These are phyloP conservation scores for Paecilomyces dactylethromorphus DNA, from an alignment of 2,329 filamentous ascomycete species.

Conservation along the genomic window DNA sequence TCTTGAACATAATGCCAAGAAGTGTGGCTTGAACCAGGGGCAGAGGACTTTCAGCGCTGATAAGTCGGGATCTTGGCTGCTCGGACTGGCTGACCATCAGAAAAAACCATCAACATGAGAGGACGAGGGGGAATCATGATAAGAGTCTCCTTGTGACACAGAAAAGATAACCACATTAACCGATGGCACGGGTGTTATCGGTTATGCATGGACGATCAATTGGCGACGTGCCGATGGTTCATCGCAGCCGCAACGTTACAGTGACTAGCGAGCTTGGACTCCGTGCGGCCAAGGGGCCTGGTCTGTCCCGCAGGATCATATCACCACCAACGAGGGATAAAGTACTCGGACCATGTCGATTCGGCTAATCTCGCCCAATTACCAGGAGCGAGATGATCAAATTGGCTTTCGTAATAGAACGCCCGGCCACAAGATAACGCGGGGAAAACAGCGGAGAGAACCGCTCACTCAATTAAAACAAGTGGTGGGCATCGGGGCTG, in stretches of 20 bases:
- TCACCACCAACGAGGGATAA: neutral
- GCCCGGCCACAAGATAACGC: neutral
- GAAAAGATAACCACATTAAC: neutral
- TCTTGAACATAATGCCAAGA: neutral
- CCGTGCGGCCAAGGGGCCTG: neutral
- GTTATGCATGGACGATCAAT: neutral
- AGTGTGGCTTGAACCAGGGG: neutral
- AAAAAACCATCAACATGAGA: neutral
- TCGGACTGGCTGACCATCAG: neutral
- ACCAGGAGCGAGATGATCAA: neutral
- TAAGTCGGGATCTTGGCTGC: neutral
- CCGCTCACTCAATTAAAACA: neutral
- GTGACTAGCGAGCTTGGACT: neutral
- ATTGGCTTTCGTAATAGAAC: neutral
- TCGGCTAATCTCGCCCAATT: neutral
- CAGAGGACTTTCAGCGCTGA: neutral
- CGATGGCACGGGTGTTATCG: neutral
- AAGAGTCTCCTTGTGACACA: neutral
- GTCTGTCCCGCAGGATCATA: neutral
- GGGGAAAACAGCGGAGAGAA: neutral
- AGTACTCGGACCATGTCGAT: neutral
- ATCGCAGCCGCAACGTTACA: neutral
- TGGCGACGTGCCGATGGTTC: neutral
- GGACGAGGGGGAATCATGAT: neutral
- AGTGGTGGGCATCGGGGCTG: neutral